Evolutionary conservation across 1,139 yeast species (phyloP).

Genomic region (Suzukiozyma palmioleophila): DNA sequence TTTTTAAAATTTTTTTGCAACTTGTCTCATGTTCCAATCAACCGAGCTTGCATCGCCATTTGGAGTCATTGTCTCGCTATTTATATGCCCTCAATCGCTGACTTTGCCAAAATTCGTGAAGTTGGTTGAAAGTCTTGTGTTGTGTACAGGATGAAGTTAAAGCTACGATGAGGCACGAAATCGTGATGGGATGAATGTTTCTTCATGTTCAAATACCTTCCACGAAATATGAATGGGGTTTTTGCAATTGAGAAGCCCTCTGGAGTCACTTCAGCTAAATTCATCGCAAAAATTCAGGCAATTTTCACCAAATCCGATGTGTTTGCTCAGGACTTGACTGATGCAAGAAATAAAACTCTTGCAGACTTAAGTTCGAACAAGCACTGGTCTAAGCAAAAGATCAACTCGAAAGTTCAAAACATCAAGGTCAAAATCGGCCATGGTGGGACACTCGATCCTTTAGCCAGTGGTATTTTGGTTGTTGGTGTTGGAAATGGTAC

Average conservation of each 20-base stretch:
- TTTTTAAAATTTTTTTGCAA: too few relatives aligned
- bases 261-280: constrained; percentile 77
- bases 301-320: constrained; percentile 57
- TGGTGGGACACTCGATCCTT: constrained; percentile 95
- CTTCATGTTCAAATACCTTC: constrained; percentile 46
- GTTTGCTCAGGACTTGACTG: constrained; percentile 53
- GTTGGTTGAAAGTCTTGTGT: not conserved
- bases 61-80: too few relatives aligned
- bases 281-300: constrained; percentile 61
- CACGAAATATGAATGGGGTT: constrained; percentile 65
- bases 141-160: constrained; percentile 1
- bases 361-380: constrained; percentile 39
- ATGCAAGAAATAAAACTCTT: constrained; percentile 27
- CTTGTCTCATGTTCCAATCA: too few relatives aligned
- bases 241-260: constrained; percentile 92
- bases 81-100: too few relatives aligned
- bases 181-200: not conserved
- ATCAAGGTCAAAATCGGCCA: constrained; percentile 90
- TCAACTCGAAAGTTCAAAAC: constrained; percentile 42
- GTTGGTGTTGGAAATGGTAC: constrained; percentile 92
- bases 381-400: constrained; percentile 43
- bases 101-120: too few relatives aligned
- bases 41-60: too few relatives aligned
- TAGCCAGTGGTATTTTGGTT: constrained; percentile 90
- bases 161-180: not conserved